Evolutionary conservation across 106 monocot genomes (phyloP).

Genomic region (Dioscorea dumetorum): DNA sequence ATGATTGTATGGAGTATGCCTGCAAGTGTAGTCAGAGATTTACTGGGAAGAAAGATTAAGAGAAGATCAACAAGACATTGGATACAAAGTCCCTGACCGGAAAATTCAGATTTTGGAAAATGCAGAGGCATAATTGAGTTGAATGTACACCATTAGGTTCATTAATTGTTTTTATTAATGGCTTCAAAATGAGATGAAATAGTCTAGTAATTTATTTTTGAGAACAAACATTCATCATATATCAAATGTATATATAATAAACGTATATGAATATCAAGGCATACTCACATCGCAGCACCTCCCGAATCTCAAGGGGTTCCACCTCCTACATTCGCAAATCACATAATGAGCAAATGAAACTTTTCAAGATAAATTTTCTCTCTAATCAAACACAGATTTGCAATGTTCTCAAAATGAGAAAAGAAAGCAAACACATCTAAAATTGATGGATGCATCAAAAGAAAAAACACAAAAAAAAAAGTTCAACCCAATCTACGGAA

Average conservation of each 20-base stretch:
- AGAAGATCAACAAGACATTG: background rate
- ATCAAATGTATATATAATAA: background rate
- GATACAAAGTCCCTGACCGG: background rate
- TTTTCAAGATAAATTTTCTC: too few species aligned
- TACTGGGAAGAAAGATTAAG: too few species aligned
- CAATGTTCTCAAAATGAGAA: background rate
- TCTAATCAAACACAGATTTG: background rate
- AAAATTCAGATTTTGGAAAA: background rate
- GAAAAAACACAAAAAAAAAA: too few species aligned
- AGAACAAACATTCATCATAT: background rate
- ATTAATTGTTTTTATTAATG: too few species aligned
- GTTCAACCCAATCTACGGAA: too few species aligned
- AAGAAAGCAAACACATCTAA: too few species aligned
- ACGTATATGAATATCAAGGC: background rate
- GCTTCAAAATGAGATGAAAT: background rate
- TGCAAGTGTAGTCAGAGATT: slow-evolving; percentile 27
- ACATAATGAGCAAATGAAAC: too few species aligned
- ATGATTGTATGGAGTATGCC: slow-evolving; percentile 93
- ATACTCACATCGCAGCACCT: slow-evolving; percentile 82
- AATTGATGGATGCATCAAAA: too few species aligned
- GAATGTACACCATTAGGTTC: too few species aligned
- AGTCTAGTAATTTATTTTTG: background rate
- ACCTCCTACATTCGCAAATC: slow-evolving; percentile 32
- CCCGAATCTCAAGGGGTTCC: slow-evolving; percentile 66
- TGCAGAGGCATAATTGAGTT: background rate